Base-by-base conservation (phyloP, 805 yeast species). In the Schwanniomyces pseudopolymorphus region DNA sequence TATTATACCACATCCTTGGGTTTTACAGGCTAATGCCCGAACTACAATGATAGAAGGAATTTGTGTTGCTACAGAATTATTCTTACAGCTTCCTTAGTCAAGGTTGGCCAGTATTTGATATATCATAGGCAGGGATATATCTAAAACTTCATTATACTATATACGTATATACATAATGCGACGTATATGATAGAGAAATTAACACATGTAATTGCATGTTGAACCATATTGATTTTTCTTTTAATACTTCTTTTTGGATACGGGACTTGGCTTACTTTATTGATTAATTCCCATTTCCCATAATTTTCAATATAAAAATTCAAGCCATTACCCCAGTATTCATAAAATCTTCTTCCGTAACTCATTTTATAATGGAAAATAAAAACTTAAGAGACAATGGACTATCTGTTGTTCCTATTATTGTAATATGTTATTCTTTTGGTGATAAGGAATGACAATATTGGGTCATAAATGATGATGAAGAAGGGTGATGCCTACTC, bases 401-500 rank as follows among this genome's bases (percentile, higher is more conserved):
- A 2, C 63, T 80, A 33, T 70, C 71, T 49, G 66, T 80, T 33
- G 73, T 83, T 31, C 69, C 69, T 28, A 56, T 79, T 17, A 66
- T 80, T 44, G 74, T 79, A 8, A 85, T 84, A 8, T 77, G 81
- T 52, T 79, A 79, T 84, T 61, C 78, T 1, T 77, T 62, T 52
- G 84, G 84, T 8, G 45, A 48, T 16, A 74, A 72, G 49, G 35
- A 42, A 9, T 74, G 78, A 77, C 66, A 59, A 14, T 64, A 63
- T 4, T 58, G 61, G 63, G 51, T 53, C 10, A 37, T 53, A 20
- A 61, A 57, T 28, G 67, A 66, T 40, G 69, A 64, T 45, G 64
- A 59, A 27, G 44, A 56, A 60, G 27, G 59, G 64, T 13, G 56
- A 59, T 46, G 55, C 55, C 25, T 60, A 60, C 43, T 53, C 59